phyloP scores from a whole-genome alignment of 2,329 filamentous ascomycete species.

The Epichloe uncinata region DNA sequence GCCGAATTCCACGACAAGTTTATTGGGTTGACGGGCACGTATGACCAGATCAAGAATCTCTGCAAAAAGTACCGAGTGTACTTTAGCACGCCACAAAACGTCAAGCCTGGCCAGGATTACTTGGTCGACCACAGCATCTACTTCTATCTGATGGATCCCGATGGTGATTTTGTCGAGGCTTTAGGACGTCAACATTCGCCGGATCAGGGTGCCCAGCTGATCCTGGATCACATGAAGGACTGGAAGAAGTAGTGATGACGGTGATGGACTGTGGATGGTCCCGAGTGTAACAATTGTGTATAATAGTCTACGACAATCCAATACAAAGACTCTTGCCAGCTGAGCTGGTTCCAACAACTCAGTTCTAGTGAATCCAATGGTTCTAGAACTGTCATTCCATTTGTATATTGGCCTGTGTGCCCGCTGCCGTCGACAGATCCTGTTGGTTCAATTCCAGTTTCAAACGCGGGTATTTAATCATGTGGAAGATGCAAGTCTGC shows the following conservation, averaged over 20 bases:
- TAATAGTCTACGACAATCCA: background rate
- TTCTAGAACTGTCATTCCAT: too few relatives aligned
- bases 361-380: background rate
- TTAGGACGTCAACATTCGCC: conserved; percentile 90
- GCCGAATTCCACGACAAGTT: conserved; percentile 80
- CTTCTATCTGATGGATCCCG: conserved; percentile 98
- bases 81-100: conserved; percentile 80
- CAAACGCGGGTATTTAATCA: too few relatives aligned
- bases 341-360: background rate
- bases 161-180: conserved; percentile 95
- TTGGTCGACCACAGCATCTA: conserved; percentile 98
- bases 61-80: conserved; percentile 97
- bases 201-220: conserved; percentile 70
- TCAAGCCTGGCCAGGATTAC: conserved; percentile 91
- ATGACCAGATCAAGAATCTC: conserved; percentile 83
- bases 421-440: background rate
- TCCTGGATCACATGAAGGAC: conserved; percentile 69
- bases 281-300: background rate
- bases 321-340: background rate
- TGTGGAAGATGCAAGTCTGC: too few relatives aligned
- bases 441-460: too few relatives aligned
- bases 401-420: background rate
- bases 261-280: background rate
- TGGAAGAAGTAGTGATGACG: conserved; percentile 18
- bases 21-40: conserved; percentile 81